Percentiles rank a stretch among this genome's conserved stretches.
Conservation (phyloP, 441 rosid genomes). For the Populus hybrid region DNA sequence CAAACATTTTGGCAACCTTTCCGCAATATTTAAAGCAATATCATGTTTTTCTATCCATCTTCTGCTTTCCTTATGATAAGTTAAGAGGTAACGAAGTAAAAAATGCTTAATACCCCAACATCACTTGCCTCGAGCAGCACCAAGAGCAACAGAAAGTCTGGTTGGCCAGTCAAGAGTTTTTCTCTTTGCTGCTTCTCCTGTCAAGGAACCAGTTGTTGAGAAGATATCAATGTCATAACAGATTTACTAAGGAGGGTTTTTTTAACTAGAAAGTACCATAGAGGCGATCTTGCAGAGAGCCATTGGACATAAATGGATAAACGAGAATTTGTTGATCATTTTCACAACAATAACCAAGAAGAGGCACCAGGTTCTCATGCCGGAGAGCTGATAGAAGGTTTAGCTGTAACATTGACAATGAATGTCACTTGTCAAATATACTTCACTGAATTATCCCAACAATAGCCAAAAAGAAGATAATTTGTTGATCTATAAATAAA, state of each 20-base stretch:
- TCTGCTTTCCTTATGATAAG: neutral
- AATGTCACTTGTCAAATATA: conserved; percentile 12
- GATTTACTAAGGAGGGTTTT: neutral
- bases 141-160: conserved; percentile 71
- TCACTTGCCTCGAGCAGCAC: conserved; percentile 68
- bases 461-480: neutral
- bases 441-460: neutral
- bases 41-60: neutral
- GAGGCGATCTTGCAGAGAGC: conserved; percentile 76
- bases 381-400: conserved; percentile 63
- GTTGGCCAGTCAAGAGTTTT: conserved; percentile 76
- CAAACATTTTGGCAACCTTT: neutral
- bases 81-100: neutral
- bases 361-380: conserved; percentile 70
- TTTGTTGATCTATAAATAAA: neutral
- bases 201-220: conserved; percentile 15
- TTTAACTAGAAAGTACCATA: conserved; percentile 41
- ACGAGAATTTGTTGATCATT: conserved; percentile 74
- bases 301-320: conserved; percentile 79
- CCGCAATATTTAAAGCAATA: neutral
- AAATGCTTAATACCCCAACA: neutral
- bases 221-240: conserved; percentile 6
- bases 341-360: conserved; percentile 68
- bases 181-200: conserved; percentile 70
- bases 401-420: conserved; percentile 35